Evolutionary conservation across 202 grass and related monocot species (phyloP).

Genomic region (Hordeum pubiflorum): DNA sequence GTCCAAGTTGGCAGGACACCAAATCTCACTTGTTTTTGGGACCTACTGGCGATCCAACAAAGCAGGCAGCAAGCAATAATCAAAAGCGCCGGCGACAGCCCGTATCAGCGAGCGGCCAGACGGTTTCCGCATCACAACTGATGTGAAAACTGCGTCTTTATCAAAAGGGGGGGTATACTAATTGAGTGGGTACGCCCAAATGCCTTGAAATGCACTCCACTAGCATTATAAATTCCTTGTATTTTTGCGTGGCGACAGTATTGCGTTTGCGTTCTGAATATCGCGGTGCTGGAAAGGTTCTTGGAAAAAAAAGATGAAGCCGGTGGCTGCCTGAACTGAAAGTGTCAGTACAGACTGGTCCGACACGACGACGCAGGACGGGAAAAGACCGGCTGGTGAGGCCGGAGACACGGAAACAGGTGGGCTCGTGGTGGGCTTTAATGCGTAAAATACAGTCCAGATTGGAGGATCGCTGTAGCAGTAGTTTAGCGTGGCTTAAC

Average conservation of each 20-base stretch:
- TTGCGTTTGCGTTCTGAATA: neutral
- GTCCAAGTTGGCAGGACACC: neutral
- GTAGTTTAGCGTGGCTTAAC: neutral
- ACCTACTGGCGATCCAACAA: neutral
- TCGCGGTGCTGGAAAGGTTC: neutral
- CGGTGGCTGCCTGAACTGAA: neutral
- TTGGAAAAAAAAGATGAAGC: neutral
- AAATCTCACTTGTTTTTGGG: neutral
- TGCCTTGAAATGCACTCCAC: neutral
- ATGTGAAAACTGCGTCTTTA: neutral
- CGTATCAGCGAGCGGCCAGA: neutral
- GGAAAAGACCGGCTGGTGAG: neutral
- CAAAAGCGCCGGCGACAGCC: neutral
- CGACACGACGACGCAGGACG: neutral
- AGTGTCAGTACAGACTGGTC: neutral
- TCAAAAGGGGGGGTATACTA: neutral
- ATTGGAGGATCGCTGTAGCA: neutral
- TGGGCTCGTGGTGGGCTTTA: neutral
- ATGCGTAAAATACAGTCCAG: neutral
- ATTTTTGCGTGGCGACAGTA: neutral
- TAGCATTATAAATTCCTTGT: neutral
- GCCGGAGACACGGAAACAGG: neutral
- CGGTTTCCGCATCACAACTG: neutral
- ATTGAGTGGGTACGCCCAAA: neutral
- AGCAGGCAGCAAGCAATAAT: conserved; percentile 14